phyloP scores from a whole-genome alignment of 2,329 filamentous ascomycete genomes.

The Ceratocystis destructans region DNA sequence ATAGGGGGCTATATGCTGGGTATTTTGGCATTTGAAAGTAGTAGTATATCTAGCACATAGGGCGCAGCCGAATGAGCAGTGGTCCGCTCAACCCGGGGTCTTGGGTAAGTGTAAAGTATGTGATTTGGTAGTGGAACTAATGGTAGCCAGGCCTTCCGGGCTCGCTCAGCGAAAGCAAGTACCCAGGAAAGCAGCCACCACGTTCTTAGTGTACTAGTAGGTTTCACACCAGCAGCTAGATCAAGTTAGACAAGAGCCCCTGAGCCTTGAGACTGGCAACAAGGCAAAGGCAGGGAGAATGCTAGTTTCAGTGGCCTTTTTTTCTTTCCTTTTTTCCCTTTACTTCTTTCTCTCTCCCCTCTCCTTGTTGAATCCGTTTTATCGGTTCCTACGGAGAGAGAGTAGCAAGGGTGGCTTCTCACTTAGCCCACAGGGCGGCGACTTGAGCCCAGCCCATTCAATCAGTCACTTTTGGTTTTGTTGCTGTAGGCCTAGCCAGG shows the following conservation, averaged over 20 bases:
- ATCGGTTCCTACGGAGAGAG: conserved; percentile 3
- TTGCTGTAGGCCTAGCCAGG: not conserved
- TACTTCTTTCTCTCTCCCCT: not conserved
- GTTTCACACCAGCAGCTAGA: not conserved
- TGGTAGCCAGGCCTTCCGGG: not conserved
- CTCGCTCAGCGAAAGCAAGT: too few relatives aligned
- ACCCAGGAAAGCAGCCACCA: not conserved
- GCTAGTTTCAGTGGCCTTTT: not conserved
- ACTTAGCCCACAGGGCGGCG: not conserved
- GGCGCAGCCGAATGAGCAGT: not conserved
- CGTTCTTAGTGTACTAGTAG: not conserved
- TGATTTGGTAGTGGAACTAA: not conserved
- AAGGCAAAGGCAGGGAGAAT: not conserved
- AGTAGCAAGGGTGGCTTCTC: not conserved
- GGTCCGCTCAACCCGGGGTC: not conserved
- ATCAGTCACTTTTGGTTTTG: not conserved
- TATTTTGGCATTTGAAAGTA: not conserved
- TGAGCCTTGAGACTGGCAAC: not conserved
- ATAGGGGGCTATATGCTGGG: not conserved
- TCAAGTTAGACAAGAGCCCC: not conserved
- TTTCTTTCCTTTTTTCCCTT: not conserved
- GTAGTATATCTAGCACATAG: not conserved
- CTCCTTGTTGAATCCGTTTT: not conserved
- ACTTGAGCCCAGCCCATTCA: not conserved
- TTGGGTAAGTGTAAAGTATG: not conserved